Evolutionary conservation across 2,329 filamentous ascomycete species (phyloP).

Genomic region (Venturia pyrina): DNA sequence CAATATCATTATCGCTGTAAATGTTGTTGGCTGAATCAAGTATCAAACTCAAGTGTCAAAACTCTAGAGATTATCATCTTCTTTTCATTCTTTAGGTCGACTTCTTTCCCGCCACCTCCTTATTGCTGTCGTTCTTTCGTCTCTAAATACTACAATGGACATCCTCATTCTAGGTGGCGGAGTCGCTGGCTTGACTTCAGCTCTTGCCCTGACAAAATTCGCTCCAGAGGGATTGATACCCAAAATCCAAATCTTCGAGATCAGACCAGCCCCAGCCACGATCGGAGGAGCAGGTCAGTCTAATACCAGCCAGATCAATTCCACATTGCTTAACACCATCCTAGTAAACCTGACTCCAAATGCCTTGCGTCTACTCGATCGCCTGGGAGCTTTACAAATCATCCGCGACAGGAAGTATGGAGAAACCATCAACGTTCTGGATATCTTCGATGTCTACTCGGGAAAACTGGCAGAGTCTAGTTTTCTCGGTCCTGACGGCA

Average conservation of each 20-base stretch:
- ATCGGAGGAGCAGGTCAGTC: conserved; percentile 22
- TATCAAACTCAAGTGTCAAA: neutral
- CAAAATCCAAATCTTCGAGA: conserved; percentile 6
- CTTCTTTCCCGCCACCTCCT: neutral
- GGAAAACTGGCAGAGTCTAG: conserved; percentile 18
- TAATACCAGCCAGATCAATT: conserved; percentile 24
- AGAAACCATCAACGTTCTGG: conserved; percentile 29
- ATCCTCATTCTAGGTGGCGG: conserved; percentile 21
- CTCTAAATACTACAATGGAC: conserved; percentile 10
- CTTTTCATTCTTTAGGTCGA: neutral
- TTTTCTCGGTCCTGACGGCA: neutral
- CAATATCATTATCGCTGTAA: neutral
- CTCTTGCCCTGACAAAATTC: conserved; percentile 16
- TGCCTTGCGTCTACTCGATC: conserved; percentile 32
- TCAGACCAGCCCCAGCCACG: conserved; percentile 11
- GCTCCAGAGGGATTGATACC: neutral
- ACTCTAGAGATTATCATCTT: neutral
- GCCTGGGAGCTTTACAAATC: conserved; percentile 30
- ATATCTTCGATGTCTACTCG: conserved; percentile 8
- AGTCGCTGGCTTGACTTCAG: conserved; percentile 18
- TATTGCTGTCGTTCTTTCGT: neutral
- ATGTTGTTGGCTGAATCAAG: neutral
- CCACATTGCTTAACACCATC: conserved; percentile 16
- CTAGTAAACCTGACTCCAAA: conserved; percentile 34
- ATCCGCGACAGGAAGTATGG: conserved; percentile 29